Base-by-base conservation (phyloP, 2,329 filamentous ascomycete genomes). In the Tolypocladium endophyticum region DNA sequence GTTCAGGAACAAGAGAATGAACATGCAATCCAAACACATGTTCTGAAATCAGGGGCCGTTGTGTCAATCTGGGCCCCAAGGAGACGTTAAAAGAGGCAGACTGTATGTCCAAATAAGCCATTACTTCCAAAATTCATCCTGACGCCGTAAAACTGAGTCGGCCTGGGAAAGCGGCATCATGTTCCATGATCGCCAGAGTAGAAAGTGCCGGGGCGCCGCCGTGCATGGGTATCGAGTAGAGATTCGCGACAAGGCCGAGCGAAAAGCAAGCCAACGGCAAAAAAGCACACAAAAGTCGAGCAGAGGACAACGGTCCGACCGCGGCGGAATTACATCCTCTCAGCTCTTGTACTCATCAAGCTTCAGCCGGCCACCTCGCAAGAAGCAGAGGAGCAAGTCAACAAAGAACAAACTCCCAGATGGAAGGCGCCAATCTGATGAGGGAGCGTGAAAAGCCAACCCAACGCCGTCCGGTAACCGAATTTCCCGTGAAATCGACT, bases 351-450 rank as follows among this genome's bases (percentile, higher is more conserved):
- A 68, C 69, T 73, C 73, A 74, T 76, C 74, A 74, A 65, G 71
- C 67, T 60, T 76, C 73, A 73, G 75, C 77, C 77, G 80, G 60
- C 57, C 62, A 79, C 77, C 76, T 79, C 73, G 68, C 68, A 64
- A 79, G 77, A 79, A 80, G 77, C 74, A 77, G 76, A 79, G 76
- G 71, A 67, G 64, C 55, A 67, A 69, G 71, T 68, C 64, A 67
- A 64, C 58, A 67, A 64, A 59, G 54, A 60, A 68, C 66, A 74
- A 56, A 67, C 76, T 76, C 76, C 77, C 77, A 74, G 74, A 74
- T 75, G 69, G 62, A 63, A 72, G 68, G 66, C 64, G 74, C 74
- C 79, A 81, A 80, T 81, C 76, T 81, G 78, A 78, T 74, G 75
- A 77, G 68, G 72, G 71, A 67, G 61, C 55, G 72, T 50, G 55